Conservation (phyloP, 345 rosid genomes). For the Salix brachista region DNA sequence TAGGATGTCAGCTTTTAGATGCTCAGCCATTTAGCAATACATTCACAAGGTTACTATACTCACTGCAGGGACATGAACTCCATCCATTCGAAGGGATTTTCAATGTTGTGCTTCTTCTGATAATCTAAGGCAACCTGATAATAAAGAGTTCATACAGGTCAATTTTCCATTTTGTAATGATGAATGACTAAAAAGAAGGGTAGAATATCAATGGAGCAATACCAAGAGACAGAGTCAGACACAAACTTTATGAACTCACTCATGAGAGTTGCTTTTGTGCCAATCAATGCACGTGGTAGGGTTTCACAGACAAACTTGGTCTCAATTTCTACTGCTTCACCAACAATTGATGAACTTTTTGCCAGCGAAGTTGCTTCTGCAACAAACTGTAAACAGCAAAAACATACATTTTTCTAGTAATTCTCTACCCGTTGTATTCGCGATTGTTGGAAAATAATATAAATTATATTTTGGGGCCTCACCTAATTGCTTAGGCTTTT, state of each 20-base stretch:
- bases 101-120: conserved; percentile 54
- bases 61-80: conserved; percentile 89
- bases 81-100: conserved; percentile 98
- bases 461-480: too few species aligned
- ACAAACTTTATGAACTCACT: conserved; percentile 89
- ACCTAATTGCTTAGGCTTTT: too few species aligned
- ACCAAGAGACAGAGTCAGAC: conserved; percentile 87
- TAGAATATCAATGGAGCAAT: conserved; percentile 7
- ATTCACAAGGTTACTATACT: conserved; percentile 24
- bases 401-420: neutral
- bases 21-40: too few species aligned
- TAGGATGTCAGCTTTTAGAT: too few species aligned
- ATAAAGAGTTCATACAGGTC: neutral
- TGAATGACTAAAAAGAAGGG: neutral
- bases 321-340: conserved; percentile 87
- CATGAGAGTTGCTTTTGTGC: conserved; percentile 87
- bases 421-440: neutral
- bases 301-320: conserved; percentile 84
- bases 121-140: conserved; percentile 66
- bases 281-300: conserved; percentile 82
- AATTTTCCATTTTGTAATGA: neutral
- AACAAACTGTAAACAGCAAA: conserved; percentile 48
- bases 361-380: conserved; percentile 48
- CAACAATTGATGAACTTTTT: conserved; percentile 59
- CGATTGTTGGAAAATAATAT: neutral